A percentile compares a stretch with the other conserved stretches of the same genome.
These are phyloP conservation scores for Phialophora verrucosa DNA, from an alignment of 2,329 filamentous ascomycete genomes.

Conservation along the genomic window DNA sequence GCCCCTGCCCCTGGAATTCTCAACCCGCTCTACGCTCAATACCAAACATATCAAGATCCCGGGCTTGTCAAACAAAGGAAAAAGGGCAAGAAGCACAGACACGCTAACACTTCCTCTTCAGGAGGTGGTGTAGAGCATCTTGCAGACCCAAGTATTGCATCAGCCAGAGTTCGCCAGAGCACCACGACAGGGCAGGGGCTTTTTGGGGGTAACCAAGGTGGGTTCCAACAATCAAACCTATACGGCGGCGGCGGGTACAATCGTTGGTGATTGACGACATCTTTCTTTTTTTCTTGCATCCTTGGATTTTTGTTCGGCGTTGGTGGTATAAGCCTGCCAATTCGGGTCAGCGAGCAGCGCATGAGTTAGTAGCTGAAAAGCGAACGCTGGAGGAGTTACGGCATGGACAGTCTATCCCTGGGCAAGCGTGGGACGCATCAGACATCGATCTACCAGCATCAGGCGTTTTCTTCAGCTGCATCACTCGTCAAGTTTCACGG, in stretches of 20 bases:
- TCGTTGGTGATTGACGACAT: constrained; percentile 65
- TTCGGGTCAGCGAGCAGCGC: constrained; percentile 34
- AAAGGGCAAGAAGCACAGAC: constrained; percentile 99
- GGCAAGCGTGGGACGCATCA: constrained; percentile 36
- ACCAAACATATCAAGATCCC: constrained; percentile 84
- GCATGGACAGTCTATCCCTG: constrained; percentile 32
- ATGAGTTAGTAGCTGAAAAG: constrained; percentile 37
- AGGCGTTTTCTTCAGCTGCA: constrained; percentile 44
- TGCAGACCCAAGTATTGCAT: constrained; percentile 99
- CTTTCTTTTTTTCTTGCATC: constrained; percentile 38
- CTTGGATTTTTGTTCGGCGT: constrained; percentile 39
- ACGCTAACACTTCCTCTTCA: constrained; percentile 99
- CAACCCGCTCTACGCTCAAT: constrained; percentile 82
- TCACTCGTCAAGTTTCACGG: constrained; percentile 44
- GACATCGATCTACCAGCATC: constrained; percentile 45
- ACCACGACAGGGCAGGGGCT: constrained; percentile 85
- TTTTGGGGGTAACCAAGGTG: constrained; percentile 88
- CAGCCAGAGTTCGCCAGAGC: constrained; percentile 93
- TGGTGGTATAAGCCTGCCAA: constrained; percentile 38
- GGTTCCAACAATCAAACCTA: constrained; percentile 77
- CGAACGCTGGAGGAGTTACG: constrained; percentile 37
- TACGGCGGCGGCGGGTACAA: constrained; percentile 76
- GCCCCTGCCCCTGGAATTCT: constrained; percentile 87
- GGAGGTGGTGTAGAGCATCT: constrained; percentile 99
- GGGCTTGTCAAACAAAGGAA: constrained; percentile 96